phyloP scores from a whole-genome alignment of 345 rosid genomes.

The Lumnitzera racemosa region DNA sequence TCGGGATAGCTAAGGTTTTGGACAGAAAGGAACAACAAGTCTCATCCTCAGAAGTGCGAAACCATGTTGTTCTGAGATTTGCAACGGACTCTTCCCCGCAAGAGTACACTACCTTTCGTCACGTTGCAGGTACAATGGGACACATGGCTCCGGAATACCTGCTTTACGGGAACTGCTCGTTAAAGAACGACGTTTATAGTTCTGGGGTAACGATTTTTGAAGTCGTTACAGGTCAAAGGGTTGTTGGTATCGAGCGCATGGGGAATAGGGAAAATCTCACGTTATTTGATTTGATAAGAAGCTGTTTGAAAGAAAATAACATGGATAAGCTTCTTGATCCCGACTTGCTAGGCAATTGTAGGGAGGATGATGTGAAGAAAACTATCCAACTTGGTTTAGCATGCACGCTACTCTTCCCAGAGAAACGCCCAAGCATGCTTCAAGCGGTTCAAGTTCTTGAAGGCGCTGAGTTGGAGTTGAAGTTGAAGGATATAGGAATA shows the following conservation, averaged over 20 bases:
- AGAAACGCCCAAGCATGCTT: not conserved
- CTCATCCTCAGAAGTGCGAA: too few relatives aligned
- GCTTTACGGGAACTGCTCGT: rapidly evolving
- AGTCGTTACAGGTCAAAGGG: not conserved
- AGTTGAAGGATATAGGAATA: not conserved
- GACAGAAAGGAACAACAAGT: too few relatives aligned
- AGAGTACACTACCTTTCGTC: not conserved
- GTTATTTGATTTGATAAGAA: not conserved
- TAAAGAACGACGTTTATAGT: constrained; percentile 3
- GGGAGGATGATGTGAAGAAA: not conserved
- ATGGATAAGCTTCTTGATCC: not conserved
- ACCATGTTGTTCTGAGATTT: too few relatives aligned
- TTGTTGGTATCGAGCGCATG: not conserved
- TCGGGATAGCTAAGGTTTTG: not conserved
- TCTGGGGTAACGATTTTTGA: constrained; percentile 2
- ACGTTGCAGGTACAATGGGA: not conserved
- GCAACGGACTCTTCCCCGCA: not conserved
- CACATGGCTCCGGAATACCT: not conserved
- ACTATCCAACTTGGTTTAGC: not conserved
- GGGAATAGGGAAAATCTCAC: rapidly evolving
- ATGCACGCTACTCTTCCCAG: not conserved
- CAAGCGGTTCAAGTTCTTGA: not conserved
- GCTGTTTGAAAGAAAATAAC: not conserved
- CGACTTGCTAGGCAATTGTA: not conserved
- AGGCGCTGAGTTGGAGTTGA: not conserved